These are phyloP conservation scores for Aspergillus fischeri DNA, from an alignment of 2,329 filamentous ascomycete genomes.

Conservation along the genomic window DNA sequence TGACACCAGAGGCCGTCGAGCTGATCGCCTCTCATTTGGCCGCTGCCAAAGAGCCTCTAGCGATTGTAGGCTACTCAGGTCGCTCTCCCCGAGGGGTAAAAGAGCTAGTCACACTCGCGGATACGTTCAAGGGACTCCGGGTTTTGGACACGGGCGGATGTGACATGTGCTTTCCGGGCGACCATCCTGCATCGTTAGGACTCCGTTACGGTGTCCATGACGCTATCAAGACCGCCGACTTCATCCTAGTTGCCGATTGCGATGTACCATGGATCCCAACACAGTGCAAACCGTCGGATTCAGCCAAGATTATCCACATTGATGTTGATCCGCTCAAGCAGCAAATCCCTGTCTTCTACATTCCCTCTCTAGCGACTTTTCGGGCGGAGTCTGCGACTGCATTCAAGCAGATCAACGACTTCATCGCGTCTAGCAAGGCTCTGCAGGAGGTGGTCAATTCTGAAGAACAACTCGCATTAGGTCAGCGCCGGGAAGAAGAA, in stretches of 20 bases:
- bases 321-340: conserved; percentile 67
- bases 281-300: conserved; percentile 55
- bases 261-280: conserved; percentile 95
- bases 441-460: conserved; percentile 43
- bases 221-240: conserved; percentile 69
- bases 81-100: conserved; percentile 41
- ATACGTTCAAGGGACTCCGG: conserved; percentile 45
- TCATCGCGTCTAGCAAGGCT: conserved; percentile 49
- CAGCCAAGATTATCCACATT: conserved; percentile 60
- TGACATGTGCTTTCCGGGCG: conserved; percentile 49
- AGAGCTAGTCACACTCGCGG: conserved; percentile 45
- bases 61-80: conserved; percentile 50
- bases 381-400: conserved; percentile 62
- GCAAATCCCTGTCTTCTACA: conserved; percentile 70
- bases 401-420: conserved; percentile 64
- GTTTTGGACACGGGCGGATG: conserved; percentile 52
- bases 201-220: conserved; percentile 71
- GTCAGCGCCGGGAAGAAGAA: conserved; percentile 52
- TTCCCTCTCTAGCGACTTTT: conserved; percentile 62
- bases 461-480: conserved; percentile 43
- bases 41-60: conserved; percentile 45
- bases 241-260: conserved; percentile 80
- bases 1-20: conserved; percentile 47
- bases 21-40: conserved; percentile 43
- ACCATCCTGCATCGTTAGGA: conserved; percentile 59